Base-by-base conservation (phyloP, 257 asterid genomes). In the Ligustrum vulgare region DNA sequence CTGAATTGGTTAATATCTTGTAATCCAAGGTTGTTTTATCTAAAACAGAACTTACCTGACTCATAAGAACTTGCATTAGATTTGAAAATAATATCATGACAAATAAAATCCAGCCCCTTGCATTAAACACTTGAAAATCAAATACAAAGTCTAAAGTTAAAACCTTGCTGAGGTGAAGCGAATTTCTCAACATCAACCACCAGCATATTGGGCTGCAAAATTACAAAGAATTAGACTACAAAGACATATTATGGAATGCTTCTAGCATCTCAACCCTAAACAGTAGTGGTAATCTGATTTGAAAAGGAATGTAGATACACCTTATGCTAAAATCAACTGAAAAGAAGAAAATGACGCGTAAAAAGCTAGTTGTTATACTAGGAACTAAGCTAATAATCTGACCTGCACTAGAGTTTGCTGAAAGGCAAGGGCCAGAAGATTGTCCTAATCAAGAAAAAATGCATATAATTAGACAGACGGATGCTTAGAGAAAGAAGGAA, bases 321-420 rank as follows among this genome's bases (percentile, higher is more conserved):
- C 63, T 6, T 18, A 54, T 2, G 3, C 11, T 8, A 54, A 65
- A 76, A 54, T 76, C 23, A 45, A 67, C 36, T 60, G 23, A 23
- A 60, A 8, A 6, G 8, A 25, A 16, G 8, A 60, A 58, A 60
- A 60, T 60, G 16, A 25, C 33, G 9, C 0, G 41, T 39, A 25
- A 36, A 9, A 13, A 37, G 28, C 23, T 65, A 39, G 32, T 18
- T 67, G 12, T n/a, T 60, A 60, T 54, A 71, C 62, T 9, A 69
- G 16, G 32, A 60, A 33, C 28, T 78, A 74, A 56, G 72, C 2
- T 69, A 77, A 28, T 68, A 51, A 64, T 79, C 81, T 81, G 72
- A 95, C 99, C 99, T 95, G 94, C 69, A 95, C 98, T 37, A 95
- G 93, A 54, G 99, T 95, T 86, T 95, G 91, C 90, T 93, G 94